Percentiles rank a stretch among this genome's conserved stretches.
These are phyloP conservation scores for Viola pubescens DNA, from an alignment of 441 rosid genomes.

Conservation along the genomic window DNA sequence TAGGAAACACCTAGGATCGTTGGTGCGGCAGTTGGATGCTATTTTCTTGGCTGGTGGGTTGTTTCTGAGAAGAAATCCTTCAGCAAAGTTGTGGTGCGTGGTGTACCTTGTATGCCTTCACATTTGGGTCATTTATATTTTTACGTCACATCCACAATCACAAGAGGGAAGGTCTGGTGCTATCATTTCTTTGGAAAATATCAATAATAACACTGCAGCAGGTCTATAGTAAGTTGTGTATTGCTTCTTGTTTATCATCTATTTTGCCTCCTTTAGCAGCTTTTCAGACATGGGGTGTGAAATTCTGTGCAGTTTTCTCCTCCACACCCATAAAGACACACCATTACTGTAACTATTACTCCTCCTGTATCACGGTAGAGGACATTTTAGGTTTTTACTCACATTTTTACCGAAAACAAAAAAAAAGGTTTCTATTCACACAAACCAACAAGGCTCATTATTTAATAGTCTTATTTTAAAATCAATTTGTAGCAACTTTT, in stretches of 20 bases:
- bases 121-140: slow-evolving; percentile 89
- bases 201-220: slow-evolving; percentile 45
- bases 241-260: neutral
- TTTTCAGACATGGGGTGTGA: too few relatives aligned
- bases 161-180: slow-evolving; percentile 56
- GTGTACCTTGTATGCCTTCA: slow-evolving; percentile 74
- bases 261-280: neutral
- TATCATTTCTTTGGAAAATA: slow-evolving; percentile 65
- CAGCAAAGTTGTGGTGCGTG: slow-evolving; percentile 67
- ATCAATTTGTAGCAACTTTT: too few relatives aligned
- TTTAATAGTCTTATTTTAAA: too few relatives aligned
- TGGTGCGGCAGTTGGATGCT: slow-evolving; percentile 64
- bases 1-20: slow-evolving; percentile 59
- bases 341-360: too few relatives aligned
- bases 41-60: slow-evolving; percentile 69
- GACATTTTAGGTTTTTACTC: too few relatives aligned
- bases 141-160: slow-evolving; percentile 44
- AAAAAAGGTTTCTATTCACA: too few relatives aligned
- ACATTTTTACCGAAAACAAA: too few relatives aligned
- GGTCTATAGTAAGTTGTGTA: slow-evolving; percentile 15
- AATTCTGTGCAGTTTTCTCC: too few relatives aligned
- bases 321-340: too few relatives aligned
- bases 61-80: slow-evolving; percentile 65
- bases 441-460: too few relatives aligned
- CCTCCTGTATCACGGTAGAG: too few relatives aligned